phyloP scores from a whole-genome alignment of 139 green algal species.

The Gonium pectorale region DNA sequence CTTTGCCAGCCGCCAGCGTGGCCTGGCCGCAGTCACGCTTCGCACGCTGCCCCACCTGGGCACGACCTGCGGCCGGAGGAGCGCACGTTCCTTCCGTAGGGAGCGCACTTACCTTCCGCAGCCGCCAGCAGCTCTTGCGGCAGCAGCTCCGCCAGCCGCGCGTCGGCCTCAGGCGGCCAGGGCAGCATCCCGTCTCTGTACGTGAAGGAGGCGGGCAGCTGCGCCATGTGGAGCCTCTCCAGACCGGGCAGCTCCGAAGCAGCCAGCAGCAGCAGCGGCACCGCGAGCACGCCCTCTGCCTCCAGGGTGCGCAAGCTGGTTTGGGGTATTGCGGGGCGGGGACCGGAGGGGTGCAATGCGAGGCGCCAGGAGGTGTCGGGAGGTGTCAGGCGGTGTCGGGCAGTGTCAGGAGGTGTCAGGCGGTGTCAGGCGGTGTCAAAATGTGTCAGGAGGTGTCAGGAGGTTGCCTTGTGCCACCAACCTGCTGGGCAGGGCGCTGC shows the following conservation, averaged over 20 bases:
- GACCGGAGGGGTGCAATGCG: background rate
- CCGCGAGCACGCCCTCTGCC: background rate
- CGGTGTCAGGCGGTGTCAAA: too few relatives aligned
- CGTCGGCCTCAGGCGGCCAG: conserved; percentile 7
- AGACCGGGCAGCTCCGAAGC: conserved; percentile 8
- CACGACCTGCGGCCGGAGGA: too few relatives aligned
- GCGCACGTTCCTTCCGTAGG: too few relatives aligned
- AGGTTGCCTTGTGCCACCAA: background rate
- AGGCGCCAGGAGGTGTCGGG: background rate
- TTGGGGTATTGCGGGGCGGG: background rate
- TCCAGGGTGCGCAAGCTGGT: conserved; percentile 1
- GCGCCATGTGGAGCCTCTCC: background rate
- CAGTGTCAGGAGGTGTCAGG: too few relatives aligned
- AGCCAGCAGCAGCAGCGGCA: conserved; percentile 41
- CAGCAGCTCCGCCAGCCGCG: background rate
- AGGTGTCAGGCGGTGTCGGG: too few relatives aligned
- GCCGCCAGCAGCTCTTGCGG: background rate
- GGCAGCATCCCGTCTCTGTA: conserved; percentile 11
- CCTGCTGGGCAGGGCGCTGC: background rate
- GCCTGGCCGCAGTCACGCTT: too few relatives aligned
- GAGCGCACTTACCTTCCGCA: too few relatives aligned
- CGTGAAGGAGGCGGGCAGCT: conserved; percentile 23
- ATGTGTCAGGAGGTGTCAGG: too few relatives aligned
- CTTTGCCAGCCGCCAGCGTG: too few relatives aligned
- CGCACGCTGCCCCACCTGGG: too few relatives aligned